Base-by-base conservation (phyloP, 2,329 filamentous ascomycete genomes). In the Elsinoe batatas region DNA sequence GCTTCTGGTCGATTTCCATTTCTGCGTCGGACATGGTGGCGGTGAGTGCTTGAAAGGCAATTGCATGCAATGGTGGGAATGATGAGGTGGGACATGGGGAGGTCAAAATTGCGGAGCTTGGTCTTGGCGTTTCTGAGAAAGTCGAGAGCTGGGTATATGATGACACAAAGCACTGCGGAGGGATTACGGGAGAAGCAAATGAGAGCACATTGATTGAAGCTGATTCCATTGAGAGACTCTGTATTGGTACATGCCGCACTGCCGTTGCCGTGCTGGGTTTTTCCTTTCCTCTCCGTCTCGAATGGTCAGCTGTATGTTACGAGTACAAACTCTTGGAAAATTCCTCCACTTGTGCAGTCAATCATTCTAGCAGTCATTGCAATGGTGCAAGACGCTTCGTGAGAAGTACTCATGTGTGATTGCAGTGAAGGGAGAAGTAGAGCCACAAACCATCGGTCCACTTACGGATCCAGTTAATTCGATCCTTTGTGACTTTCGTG, bases 1-100 rank as follows among this genome's bases (percentile, higher is more conserved):
- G 72, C 67, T 73, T 58, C 26, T 43, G 68, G 68, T 83, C 81
- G 57, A 83, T 62, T 33, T 83, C 81, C 81, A 84, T 83, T 58
- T 82, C 64, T 15, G 63, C 65, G 62, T 70, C 68, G 43, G 67
- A 63, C 67, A 69, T 70, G 59, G 55, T 53, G 62, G 63, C 11
- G 32, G 8, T n/a, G 22, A 11, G 7, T n/a, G n/a, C 26, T 36
- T 17, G 20, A n/a, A 10, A 12, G 33, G 15, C 15, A 15, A 18
- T 51, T 11, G 33, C 13, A n/a, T 7, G 26, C 17, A n/a, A 26
- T 22, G 30, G 30, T 17, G 5, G 32, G n/a, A 17, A 20, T 12
- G 33, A 33, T 51, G 26, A 50, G 26, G 46, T 18, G 22, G 47
- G 12, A 51, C 7, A 26, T 44, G 12, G 18, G 18, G 40, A 44